These are phyloP conservation scores for Lecanicillium sp. DNA, from an alignment of 2,329 filamentous ascomycete genomes.

Conservation along the genomic window DNA sequence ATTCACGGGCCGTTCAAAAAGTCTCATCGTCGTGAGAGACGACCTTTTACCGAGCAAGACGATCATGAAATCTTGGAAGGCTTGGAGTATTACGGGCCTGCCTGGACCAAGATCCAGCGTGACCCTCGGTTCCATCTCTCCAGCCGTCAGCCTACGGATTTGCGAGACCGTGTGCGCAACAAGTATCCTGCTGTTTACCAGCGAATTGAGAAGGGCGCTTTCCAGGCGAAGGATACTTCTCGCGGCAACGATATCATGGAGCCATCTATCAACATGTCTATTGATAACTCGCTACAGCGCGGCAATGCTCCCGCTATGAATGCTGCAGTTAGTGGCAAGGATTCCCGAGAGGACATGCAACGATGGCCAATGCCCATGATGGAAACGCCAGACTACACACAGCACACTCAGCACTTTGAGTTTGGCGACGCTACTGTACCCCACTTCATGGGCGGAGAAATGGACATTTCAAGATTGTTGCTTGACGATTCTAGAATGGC, in stretches of 20 bases:
- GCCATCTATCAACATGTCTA: constrained; percentile 41
- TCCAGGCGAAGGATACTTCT: constrained; percentile 34
- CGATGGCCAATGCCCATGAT: constrained; percentile 31
- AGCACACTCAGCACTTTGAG: constrained; percentile 28
- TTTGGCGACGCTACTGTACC: constrained; percentile 32
- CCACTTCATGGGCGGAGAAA: constrained; percentile 41
- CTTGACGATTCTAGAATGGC: constrained; percentile 40
- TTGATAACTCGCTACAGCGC: constrained; percentile 35
- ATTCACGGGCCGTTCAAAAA: constrained; percentile 56
- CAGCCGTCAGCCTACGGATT: constrained; percentile 51
- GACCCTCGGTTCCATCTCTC: constrained; percentile 50
- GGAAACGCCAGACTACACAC: constrained; percentile 20
- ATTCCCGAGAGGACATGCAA: constrained; percentile 38
- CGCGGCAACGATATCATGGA: constrained; percentile 38
- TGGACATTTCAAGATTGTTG: constrained; percentile 53
- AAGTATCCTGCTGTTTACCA: constrained; percentile 53
- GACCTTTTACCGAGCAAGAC: constrained; percentile 54
- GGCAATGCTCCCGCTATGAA: constrained; percentile 29
- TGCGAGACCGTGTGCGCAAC: constrained; percentile 55
- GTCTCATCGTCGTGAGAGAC: constrained; percentile 50
- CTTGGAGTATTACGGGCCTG: constrained; percentile 50
- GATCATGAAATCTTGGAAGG: constrained; percentile 54
- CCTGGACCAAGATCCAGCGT: constrained; percentile 58
- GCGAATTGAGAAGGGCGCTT: constrained; percentile 45
- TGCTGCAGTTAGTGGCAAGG: constrained; percentile 29